phyloP scores from a whole-genome alignment of 352 stramenopile genomes.

The Thalassiosira hispida region DNA sequence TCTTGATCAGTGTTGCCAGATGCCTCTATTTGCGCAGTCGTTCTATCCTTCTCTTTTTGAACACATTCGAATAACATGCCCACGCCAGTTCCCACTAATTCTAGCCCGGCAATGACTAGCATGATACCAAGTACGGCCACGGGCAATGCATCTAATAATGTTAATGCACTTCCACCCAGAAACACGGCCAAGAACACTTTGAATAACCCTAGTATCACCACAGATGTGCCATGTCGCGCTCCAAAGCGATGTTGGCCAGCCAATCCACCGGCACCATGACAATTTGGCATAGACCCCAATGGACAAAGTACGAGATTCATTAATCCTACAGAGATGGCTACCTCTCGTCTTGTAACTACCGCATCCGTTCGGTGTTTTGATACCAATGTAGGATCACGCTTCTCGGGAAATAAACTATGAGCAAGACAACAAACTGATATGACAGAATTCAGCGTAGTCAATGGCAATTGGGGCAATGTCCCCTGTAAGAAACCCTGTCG shows the following conservation, averaged over 20 bases:
- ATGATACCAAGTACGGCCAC: constrained; percentile 76
- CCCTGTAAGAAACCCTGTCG: constrained; percentile 87
- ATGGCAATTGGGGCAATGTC: constrained; percentile 90
- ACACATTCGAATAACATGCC: constrained; percentile 45
- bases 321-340: constrained; percentile 77
- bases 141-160: constrained; percentile 77
- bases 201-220: constrained; percentile 89
- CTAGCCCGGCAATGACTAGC: constrained; percentile 76
- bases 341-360: constrained; percentile 63
- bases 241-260: constrained; percentile 92
- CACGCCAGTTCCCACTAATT: constrained; percentile 71
- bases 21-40: not conserved
- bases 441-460: constrained; percentile 93
- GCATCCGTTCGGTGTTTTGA: constrained; percentile 32
- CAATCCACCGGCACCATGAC: constrained; percentile 91
- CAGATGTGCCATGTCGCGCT: constrained; percentile 89
- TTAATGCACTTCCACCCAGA: constrained; percentile 80
- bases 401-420: constrained; percentile 88
- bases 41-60: constrained; percentile 42
- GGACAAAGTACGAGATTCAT: constrained; percentile 90
- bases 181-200: constrained; percentile 92
- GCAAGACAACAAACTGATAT: constrained; percentile 90
- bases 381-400: constrained; percentile 25
- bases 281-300: constrained; percentile 92
- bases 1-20: not conserved